Conservation (phyloP, 352 stramenopile genomes). For the Phytopythium boreale region DNA sequence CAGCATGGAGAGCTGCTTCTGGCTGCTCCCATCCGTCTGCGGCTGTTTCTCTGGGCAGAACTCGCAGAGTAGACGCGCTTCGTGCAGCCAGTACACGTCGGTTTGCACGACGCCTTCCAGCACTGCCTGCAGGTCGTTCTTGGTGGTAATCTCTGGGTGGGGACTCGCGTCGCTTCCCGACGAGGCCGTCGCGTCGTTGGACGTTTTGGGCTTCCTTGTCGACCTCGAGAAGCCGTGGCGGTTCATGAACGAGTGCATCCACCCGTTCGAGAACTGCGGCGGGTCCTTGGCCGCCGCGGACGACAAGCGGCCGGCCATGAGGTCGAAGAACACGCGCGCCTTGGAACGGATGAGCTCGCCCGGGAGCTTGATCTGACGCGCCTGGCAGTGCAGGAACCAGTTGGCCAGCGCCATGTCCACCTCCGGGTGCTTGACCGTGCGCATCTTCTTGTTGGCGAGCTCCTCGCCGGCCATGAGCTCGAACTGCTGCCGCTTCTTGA, state of each 20-base stretch:
- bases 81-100: slow-evolving; percentile 77
- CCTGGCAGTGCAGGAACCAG: slow-evolving; percentile 77
- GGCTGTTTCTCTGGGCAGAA: slow-evolving; percentile 32
- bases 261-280: slow-evolving; percentile 86
- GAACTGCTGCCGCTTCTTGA: slow-evolving; percentile 68
- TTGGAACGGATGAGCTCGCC: slow-evolving; percentile 78
- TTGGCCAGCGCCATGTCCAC: slow-evolving; percentile 78
- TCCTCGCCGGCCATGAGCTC: slow-evolving; percentile 76
- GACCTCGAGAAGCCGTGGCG: slow-evolving; percentile 62
- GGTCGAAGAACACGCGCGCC: slow-evolving; percentile 60
- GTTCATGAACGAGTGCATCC: slow-evolving; percentile 82
- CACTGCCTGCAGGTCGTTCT: slow-evolving; percentile 40
- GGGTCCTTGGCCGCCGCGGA: slow-evolving; percentile 29
- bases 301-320: slow-evolving; percentile 42
- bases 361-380: slow-evolving; percentile 48
- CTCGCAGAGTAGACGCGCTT: slow-evolving; percentile 55
- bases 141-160: slow-evolving; percentile 36
- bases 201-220: slow-evolving; percentile 13
- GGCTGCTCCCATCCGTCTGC: slow-evolving; percentile 3
- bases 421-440: slow-evolving; percentile 72
- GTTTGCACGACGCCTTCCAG: slow-evolving; percentile 41
- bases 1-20: slow-evolving; percentile 52
- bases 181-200: slow-evolving; percentile 11
- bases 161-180: not conserved
- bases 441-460: slow-evolving; percentile 71